Evolutionary conservation across 192 early-diverging fungal genomes (phyloP).

Genomic region (Coemansia sp.): DNA sequence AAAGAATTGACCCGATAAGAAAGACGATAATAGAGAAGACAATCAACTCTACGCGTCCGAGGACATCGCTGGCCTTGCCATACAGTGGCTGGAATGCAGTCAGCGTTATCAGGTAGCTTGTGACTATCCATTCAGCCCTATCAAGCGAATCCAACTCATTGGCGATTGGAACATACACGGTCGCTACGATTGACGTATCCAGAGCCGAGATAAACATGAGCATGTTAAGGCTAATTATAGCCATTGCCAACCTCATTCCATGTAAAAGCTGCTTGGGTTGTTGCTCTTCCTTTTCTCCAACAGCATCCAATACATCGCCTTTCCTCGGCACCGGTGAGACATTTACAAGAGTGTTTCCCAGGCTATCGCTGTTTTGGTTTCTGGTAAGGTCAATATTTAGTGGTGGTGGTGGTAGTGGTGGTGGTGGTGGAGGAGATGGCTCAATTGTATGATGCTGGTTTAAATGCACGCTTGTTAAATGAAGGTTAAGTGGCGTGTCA

Average conservation of each 20-base stretch:
- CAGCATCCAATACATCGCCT: neutral
- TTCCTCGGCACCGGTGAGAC: neutral
- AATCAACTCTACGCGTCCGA: constrained; percentile 49
- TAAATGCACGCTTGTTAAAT: neutral
- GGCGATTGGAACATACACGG: constrained; percentile 69
- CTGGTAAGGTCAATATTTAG: neutral
- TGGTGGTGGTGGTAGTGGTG: too few species aligned
- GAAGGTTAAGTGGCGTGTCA: neutral
- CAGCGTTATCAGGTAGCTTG: constrained; percentile 65
- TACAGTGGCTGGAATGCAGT: constrained; percentile 77
- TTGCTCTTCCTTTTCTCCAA: neutral
- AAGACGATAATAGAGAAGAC: constrained; percentile 43
- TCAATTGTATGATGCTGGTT: neutral
- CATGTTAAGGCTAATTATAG: constrained; percentile 36
- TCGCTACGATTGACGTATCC: constrained; percentile 74
- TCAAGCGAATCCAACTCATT: constrained; percentile 65
- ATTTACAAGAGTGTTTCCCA: neutral
- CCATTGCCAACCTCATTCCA: constrained; percentile 28
- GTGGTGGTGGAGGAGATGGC: neutral
- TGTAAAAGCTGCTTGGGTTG: constrained; percentile 30
- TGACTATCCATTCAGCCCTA: constrained; percentile 80
- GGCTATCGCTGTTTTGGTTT: neutral
- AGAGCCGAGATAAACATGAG: constrained; percentile 36
- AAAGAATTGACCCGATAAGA: constrained; percentile 45
- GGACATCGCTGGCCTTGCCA: constrained; percentile 77